phyloP scores from a whole-genome alignment of 768 basidiomycete species.

The Sutorius australiensis region DNA sequence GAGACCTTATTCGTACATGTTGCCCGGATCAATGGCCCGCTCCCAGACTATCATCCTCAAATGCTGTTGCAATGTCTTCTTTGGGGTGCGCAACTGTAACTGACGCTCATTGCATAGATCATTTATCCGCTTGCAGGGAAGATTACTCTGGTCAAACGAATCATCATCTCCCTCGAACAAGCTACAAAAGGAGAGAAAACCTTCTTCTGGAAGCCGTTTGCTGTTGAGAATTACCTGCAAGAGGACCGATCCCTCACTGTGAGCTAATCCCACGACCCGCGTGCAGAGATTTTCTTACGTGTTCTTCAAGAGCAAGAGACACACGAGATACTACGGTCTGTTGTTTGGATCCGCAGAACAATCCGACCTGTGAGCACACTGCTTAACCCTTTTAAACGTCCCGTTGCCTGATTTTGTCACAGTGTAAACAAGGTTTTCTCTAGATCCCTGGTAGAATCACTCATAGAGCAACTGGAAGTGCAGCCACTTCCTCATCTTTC shows the following conservation, averaged over 20 bases:
- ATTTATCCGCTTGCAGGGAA: constrained; percentile 53
- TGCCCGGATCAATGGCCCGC: constrained; percentile 77
- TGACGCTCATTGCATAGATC: neutral
- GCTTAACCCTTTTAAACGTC: neutral
- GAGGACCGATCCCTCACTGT: constrained; percentile 21
- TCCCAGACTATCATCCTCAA: constrained; percentile 91
- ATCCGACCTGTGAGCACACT: constrained; percentile 42
- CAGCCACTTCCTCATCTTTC: constrained; percentile 67
- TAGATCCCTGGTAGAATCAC: constrained; percentile 50
- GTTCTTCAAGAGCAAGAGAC: constrained; percentile 13
- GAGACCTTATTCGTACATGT: constrained; percentile 78
- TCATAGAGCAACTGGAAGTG: constrained; percentile 64
- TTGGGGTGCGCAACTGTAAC: constrained; percentile 61
- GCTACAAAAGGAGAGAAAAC: constrained; percentile 14
- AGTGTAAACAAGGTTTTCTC: constrained; percentile 58
- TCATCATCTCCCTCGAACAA: constrained; percentile 64
- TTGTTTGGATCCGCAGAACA: constrained; percentile 50
- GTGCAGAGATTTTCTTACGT: neutral
- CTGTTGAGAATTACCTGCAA: constrained; percentile 45
- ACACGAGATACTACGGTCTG: constrained; percentile 41
- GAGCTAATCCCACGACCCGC: neutral
- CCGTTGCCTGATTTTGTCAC: constrained; percentile 1
- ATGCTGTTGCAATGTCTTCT: constrained; percentile 88
- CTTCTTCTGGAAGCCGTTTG: constrained; percentile 45
- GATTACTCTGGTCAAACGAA: constrained; percentile 76